A percentile compares a stretch with the other conserved stretches of the same genome.
Evolutionary conservation across 2,329 filamentous ascomycete species (phyloP).

Genomic region (Sarocladium oryzae): DNA sequence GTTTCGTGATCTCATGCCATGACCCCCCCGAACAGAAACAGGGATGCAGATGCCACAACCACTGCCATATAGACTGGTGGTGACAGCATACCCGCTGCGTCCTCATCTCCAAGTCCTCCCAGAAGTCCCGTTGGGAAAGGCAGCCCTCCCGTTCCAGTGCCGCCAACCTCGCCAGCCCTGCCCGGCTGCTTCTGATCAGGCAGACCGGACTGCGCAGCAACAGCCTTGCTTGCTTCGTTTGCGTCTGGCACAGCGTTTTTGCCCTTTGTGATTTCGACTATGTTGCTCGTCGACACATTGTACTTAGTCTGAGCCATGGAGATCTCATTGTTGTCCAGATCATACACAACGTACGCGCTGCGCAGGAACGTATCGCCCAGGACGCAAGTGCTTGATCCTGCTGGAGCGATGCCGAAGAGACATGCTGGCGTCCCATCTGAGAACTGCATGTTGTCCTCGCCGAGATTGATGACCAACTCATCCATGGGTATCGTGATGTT

Average conservation of each 20-base stretch:
- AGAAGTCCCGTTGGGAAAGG: background rate
- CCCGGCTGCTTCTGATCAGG: conserved; percentile 10
- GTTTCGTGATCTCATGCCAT: background rate
- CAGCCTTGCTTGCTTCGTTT: conserved; percentile 40
- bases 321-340: conserved; percentile 65
- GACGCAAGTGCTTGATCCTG: conserved; percentile 49
- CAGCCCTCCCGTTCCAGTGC: background rate
- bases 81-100: background rate
- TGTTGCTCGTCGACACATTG: conserved; percentile 39
- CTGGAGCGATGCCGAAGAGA: conserved; percentile 60
- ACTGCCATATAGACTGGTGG: background rate
- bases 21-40: background rate
- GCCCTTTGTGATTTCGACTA: conserved; percentile 50
- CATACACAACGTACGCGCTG: conserved; percentile 70
- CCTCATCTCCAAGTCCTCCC: background rate
- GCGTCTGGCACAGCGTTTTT: conserved; percentile 46
- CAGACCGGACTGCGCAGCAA: conserved; percentile 41
- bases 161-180: background rate
- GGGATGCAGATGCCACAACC: background rate
- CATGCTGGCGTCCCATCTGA: conserved; percentile 49
- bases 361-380: conserved; percentile 71
- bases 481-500: conserved; percentile 48
- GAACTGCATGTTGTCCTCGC: conserved; percentile 44
- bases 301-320: conserved; percentile 62
- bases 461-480: conserved; percentile 51